A percentile compares a stretch with the other conserved stretches of the same genome.
These are phyloP conservation scores for Tuber magnatum DNA, from an alignment of 495 filamentous ascomycete genomes.

Conservation along the genomic window DNA sequence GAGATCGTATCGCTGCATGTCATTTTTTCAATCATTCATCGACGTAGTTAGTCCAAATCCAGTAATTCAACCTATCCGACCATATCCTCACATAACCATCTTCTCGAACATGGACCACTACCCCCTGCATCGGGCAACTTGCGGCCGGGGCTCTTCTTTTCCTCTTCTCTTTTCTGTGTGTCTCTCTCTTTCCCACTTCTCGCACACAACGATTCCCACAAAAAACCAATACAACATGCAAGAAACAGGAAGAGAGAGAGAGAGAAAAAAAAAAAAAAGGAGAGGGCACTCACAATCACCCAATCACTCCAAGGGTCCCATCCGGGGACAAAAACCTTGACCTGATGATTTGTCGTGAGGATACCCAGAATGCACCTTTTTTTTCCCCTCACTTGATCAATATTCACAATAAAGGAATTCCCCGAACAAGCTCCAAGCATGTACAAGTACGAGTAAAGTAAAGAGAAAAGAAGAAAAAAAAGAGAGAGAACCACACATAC, in stretches of 20 bases:
- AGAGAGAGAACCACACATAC: conserved; percentile 39
- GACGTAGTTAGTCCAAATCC: background rate
- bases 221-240: conserved; percentile 15
- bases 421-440: conserved; percentile 7
- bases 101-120: conserved; percentile 3
- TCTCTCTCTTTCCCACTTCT: background rate
- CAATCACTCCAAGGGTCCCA: conserved; percentile 37
- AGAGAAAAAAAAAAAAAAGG: conserved; percentile 34
- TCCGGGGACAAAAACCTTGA: conserved; percentile 39
- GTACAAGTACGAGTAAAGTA: background rate
- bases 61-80: conserved; percentile 2
- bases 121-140: conserved; percentile 2
- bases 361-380: conserved; percentile 48
- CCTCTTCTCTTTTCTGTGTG: too few relatives aligned
- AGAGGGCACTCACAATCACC: conserved; percentile 33
- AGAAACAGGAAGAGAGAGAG: too few relatives aligned
- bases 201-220: background rate
- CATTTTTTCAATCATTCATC: background rate
- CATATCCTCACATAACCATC: background rate
- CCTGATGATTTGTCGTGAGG: conserved; percentile 51
- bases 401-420: conserved; percentile 16
- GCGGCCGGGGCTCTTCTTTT: background rate
- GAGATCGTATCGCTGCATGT: conserved; percentile 34
- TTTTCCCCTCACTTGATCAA: conserved; percentile 22
- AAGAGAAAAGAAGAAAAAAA: background rate